Percentiles rank a stretch among this genome's conserved stretches.
Evolutionary conservation across 345 rosid species (phyloP).

Genomic region (Linum tenue): DNA sequence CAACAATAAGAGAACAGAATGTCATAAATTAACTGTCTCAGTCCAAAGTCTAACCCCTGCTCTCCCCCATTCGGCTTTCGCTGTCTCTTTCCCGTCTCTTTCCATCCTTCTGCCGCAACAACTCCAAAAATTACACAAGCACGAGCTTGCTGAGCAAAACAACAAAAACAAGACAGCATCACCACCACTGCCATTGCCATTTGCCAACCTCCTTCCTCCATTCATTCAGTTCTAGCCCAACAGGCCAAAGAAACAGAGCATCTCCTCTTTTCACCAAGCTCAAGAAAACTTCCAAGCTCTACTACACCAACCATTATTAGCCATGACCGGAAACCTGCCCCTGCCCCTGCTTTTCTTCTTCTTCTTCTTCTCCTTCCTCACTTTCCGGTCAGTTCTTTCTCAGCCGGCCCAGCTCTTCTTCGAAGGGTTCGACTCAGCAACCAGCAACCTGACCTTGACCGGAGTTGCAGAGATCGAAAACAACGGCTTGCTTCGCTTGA

Average conservation of each 20-base stretch:
- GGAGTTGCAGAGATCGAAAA: slow-evolving; percentile 43
- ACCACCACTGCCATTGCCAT: no score
- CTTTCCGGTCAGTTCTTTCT: slow-evolving; percentile 12
- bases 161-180: background rate
- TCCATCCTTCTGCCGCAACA: background rate
- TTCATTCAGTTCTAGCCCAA: no score
- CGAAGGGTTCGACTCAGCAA: slow-evolving; percentile 7
- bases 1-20: background rate
- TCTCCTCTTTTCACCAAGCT: background rate
- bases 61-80: background rate
- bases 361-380: slow-evolving; percentile 4
- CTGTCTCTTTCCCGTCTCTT: background rate
- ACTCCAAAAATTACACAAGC: background rate
- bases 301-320: no score
- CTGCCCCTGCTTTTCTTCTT: background rate
- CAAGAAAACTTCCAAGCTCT: background rate
- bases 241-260: background rate
- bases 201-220: background rate
- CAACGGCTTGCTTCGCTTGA: slow-evolving; percentile 52
- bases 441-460: slow-evolving; percentile 31
- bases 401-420: slow-evolving; percentile 13
- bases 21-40: background rate
- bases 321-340: background rate
- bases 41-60: no score
- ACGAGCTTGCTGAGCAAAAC: background rate